Evolutionary conservation across 2,329 filamentous ascomycete genomes (phyloP).

Genomic region (Cladophialophora chaetospira): DNA sequence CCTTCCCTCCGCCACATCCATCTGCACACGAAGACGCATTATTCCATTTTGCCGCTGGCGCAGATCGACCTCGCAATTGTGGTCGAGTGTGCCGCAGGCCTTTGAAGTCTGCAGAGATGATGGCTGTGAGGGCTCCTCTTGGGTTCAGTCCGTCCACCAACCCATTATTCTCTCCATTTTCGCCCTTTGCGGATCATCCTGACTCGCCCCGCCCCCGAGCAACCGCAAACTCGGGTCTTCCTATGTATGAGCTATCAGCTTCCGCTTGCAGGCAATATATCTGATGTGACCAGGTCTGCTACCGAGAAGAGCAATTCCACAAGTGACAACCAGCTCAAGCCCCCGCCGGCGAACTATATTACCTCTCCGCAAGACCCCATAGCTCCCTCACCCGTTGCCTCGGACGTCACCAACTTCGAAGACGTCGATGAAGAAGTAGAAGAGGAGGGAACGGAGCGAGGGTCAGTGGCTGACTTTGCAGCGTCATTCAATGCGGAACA

Average conservation of each 20-base stretch:
- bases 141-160: slow-evolving; percentile 59
- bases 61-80: slow-evolving; percentile 13
- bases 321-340: slow-evolving; percentile 33
- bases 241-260: slow-evolving; percentile 55
- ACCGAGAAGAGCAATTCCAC: slow-evolving; percentile 16
- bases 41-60: slow-evolving; percentile 10
- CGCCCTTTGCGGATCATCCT: slow-evolving; percentile 58
- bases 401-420: slow-evolving; percentile 65
- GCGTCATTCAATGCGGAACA: slow-evolving; percentile 7
- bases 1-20: slow-evolving; percentile 1
- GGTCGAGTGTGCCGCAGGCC: slow-evolving; percentile 24
- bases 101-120: slow-evolving; percentile 37
- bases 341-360: slow-evolving; percentile 40
- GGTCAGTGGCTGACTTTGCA: slow-evolving; percentile 10
- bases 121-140: slow-evolving; percentile 65
- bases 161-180: slow-evolving; percentile 58
- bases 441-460: slow-evolving; percentile 36
- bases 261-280: slow-evolving; percentile 45
- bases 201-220: slow-evolving; percentile 52
- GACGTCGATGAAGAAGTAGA: slow-evolving; percentile 80
- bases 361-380: slow-evolving; percentile 59
- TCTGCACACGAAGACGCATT: background rate
- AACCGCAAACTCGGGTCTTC: slow-evolving; percentile 55
- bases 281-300: slow-evolving; percentile 32
- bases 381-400: slow-evolving; percentile 65